Evolutionary conservation across 2,329 filamentous ascomycete species (phyloP), one percentile per base, ranked within the genome.

Genomic region (Fusarium pseudonygamai): DNA sequence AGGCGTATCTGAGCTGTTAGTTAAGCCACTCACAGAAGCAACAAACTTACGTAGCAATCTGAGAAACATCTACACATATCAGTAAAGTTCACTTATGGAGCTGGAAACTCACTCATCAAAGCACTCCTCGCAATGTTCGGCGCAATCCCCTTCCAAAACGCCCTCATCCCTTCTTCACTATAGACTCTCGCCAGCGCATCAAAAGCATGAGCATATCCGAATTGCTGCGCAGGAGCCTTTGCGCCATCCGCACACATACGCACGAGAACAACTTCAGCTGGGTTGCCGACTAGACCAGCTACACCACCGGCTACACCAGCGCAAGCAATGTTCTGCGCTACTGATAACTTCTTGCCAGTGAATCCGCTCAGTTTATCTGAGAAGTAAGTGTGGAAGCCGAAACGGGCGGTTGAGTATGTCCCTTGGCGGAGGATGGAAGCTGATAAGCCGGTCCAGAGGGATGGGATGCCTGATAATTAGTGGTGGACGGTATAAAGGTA

Each of bases 221-320:
- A 84, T n/a, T 81, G 78, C 56, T 85, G 78, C 1, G 71, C 69
- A 0, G 75, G 71, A 3, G 78, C 64, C 67, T 82, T 84, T 1
- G 84, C 84, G 2, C 83, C 84, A 72, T 85, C 84, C 20, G 84
- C 82, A 65, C 84, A 85, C 84, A 85, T 85, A 12, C 84, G 78
- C 0, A 85, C 84, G 10, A 85, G 80, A 2, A 85, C 79, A 1
- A 84, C 81, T 69, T 85, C 84, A 16, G 84, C 82, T 8, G 84
- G 84, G 30, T 85, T 85, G n/a, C 84, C 84, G 7, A 85, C 75
- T n/a, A 85, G 43, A 22, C 84, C 84, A 2, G 84, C 84, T 24
- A 84, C 75, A 13, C 84, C 83, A 18, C 84, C 84, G 0, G 84
- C 82, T 3, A 82, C 42, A 9, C 82, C 83, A 6, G 84, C 84